Evolutionary conservation across 345 rosid species (phyloP).

Genomic region (Rhodamnia argentea): DNA sequence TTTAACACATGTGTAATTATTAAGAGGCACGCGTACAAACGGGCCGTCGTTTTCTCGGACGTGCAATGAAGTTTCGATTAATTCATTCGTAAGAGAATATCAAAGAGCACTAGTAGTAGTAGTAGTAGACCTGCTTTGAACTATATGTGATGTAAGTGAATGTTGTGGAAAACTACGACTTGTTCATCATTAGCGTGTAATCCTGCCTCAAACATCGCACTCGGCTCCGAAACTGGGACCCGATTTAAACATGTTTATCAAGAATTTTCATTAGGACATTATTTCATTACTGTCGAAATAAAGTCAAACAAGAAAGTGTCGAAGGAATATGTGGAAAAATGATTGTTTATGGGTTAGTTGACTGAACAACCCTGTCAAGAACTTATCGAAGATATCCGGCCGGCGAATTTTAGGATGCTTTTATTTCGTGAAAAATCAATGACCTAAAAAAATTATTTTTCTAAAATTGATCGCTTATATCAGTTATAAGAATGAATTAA

Average conservation of each 20-base stretch:
- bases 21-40: neutral
- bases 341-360: neutral
- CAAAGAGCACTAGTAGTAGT: neutral
- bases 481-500: neutral
- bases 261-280: neutral
- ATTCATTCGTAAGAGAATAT: neutral
- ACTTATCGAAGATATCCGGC: neutral
- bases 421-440: neutral
- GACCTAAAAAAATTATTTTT: too few species aligned
- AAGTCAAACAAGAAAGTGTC: neutral
- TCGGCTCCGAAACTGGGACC: neutral
- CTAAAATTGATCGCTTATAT: neutral
- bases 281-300: neutral
- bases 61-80: neutral
- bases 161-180: neutral
- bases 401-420: neutral
- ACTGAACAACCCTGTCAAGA: neutral
- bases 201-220: neutral
- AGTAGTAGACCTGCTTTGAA: neutral
- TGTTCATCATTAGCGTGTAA: neutral
- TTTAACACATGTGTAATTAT: neutral
- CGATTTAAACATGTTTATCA: neutral
- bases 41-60: neutral
- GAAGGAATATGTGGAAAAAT: neutral
- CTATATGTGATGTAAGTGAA: neutral